These are phyloP conservation scores for Fusarium sp. DNA, from an alignment of 2,329 filamentous ascomycete genomes.

Conservation along the genomic window DNA sequence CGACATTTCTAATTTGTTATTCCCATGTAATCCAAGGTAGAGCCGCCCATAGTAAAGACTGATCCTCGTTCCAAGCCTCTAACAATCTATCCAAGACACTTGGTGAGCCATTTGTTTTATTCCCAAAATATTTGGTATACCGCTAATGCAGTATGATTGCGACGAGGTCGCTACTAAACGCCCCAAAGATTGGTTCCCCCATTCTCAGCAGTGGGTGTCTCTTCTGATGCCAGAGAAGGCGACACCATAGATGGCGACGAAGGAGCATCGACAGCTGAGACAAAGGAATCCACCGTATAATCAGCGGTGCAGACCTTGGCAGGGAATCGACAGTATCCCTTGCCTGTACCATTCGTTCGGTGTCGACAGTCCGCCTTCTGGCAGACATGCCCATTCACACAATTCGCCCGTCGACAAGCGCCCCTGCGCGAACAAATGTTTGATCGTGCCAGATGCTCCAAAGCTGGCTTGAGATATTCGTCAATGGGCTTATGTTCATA, in stretches of 20 bases:
- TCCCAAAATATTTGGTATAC: constrained; percentile 6
- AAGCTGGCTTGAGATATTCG: constrained; percentile 28
- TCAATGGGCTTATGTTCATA: constrained; percentile 37
- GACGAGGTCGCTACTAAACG: background rate
- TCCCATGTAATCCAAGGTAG: background rate
- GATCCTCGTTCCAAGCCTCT: background rate
- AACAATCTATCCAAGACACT: background rate
- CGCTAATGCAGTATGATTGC: constrained; percentile 8
- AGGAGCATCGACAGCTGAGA: background rate
- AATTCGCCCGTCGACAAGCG: constrained; percentile 25
- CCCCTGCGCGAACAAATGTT: constrained; percentile 33
- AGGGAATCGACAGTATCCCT: constrained; percentile 35
- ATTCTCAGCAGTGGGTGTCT: constrained; percentile 19
- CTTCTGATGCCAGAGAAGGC: constrained; percentile 29
- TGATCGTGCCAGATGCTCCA: constrained; percentile 31
- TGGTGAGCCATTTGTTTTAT: background rate
- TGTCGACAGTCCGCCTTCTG: constrained; percentile 37
- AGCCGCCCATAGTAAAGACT: background rate
- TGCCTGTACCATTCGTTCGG: constrained; percentile 14
- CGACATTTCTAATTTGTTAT: background rate
- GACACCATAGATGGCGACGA: constrained; percentile 25
- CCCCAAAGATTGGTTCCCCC: constrained; percentile 24
- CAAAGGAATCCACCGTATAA: constrained; percentile 2
- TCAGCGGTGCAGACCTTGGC: constrained; percentile 28
- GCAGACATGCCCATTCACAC: constrained; percentile 39